Evolutionary conservation across 2,329 filamentous ascomycete genomes (phyloP).

Genomic region (Fusarium bulbicola): DNA sequence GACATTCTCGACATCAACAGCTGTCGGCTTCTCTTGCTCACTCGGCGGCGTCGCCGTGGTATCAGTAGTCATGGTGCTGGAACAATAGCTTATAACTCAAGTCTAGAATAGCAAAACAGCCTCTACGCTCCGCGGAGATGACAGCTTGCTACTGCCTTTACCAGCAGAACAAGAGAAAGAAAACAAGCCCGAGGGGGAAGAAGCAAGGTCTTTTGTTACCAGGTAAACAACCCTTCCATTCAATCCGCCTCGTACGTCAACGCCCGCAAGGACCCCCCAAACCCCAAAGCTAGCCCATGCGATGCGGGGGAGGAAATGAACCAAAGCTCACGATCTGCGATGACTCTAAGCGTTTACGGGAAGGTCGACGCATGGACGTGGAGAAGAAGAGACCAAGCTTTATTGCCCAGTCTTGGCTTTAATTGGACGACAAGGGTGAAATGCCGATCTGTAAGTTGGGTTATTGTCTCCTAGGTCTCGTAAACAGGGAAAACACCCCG

Average conservation of each 20-base stretch:
- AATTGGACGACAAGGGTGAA: constrained; percentile 19
- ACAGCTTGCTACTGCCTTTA: not conserved
- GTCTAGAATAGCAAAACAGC: not conserved
- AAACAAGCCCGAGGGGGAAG: not conserved
- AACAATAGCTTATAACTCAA: not conserved
- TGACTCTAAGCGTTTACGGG: constrained; percentile 28
- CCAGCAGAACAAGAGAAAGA: not conserved
- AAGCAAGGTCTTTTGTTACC: constrained; percentile 17
- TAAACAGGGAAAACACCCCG: constrained; percentile 19
- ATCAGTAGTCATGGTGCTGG: constrained; percentile 24
- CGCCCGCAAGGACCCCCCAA: constrained; percentile 4
- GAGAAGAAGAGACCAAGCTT: constrained; percentile 17
- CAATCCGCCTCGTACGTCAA: constrained; percentile 12
- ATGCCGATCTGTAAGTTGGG: constrained; percentile 20
- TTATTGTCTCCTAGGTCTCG: not conserved
- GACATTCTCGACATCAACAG: constrained; percentile 28
- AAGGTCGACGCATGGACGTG: constrained; percentile 21
- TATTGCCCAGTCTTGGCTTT: constrained; percentile 8
- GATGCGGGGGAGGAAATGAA: constrained; percentile 21
- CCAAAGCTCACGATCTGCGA: constrained; percentile 19
- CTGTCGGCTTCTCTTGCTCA: constrained; percentile 25
- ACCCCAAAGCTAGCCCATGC: constrained; percentile 4
- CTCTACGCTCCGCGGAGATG: not conserved
- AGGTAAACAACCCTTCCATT: not conserved
- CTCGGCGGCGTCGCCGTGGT: constrained; percentile 24